Percentiles rank a stretch among this genome's conserved stretches.
Evolutionary conservation across 2,329 filamentous ascomycete genomes (phyloP).

Genomic region (Cercospora berteroae): DNA sequence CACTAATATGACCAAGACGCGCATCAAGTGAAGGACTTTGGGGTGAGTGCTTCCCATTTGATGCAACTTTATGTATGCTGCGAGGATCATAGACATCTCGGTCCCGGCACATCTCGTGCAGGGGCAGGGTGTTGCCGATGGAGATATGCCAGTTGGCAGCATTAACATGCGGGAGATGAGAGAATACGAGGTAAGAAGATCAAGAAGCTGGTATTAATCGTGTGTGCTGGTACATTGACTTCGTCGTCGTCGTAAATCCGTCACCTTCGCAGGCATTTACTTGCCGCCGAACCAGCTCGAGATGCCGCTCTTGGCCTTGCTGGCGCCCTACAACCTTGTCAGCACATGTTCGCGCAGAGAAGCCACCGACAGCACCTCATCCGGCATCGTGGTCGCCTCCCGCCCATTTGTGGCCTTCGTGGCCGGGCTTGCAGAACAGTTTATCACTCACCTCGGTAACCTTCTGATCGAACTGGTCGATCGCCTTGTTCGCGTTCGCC

Average conservation of each 20-base stretch:
- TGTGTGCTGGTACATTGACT: constrained; percentile 9
- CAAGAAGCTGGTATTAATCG: constrained; percentile 3
- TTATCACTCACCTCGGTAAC: constrained; percentile 51
- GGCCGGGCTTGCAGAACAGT: constrained; percentile 22
- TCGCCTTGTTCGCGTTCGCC: constrained; percentile 43
- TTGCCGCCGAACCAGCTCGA: constrained; percentile 78
- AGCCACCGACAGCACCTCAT: constrained; percentile 4
- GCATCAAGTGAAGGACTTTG: constrained; percentile 37
- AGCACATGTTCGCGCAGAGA: constrained; percentile 4
- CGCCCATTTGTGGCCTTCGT: constrained; percentile 20
- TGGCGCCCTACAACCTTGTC: constrained; percentile 53
- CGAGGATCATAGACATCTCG: constrained; percentile 30
- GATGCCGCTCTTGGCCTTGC: constrained; percentile 79
- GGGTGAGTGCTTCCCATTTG: constrained; percentile 35
- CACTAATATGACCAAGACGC: constrained; percentile 32
- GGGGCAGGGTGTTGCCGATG: constrained; percentile 28
- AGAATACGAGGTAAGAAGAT: background rate
- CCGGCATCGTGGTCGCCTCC: constrained; percentile 12
- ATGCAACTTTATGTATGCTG: constrained; percentile 40
- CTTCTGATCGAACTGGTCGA: constrained; percentile 80
- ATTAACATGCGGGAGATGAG: background rate
- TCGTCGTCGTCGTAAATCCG: constrained; percentile 5
- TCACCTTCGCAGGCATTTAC: constrained; percentile 16
- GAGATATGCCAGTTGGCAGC: background rate
- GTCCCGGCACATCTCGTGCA: constrained; percentile 37